Base-by-base conservation (phyloP, 495 filamentous ascomycete species). In the Darksidea phi region DNA sequence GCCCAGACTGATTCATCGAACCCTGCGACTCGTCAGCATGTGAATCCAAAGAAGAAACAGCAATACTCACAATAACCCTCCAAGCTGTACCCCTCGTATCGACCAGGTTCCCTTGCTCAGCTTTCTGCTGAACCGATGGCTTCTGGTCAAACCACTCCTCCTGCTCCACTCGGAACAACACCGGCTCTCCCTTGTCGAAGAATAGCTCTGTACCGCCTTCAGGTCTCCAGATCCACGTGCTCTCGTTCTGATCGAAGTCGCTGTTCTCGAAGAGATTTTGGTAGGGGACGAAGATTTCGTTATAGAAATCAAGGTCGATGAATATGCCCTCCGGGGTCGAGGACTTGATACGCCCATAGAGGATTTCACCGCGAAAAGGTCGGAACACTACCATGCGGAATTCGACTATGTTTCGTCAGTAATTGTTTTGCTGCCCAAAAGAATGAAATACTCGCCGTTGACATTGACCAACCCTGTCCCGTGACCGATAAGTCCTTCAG, bases 301-400 rank as follows among this genome's bases (percentile, higher is more conserved):
- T 86, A 68, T 96, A 97, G 70, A 98, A 98, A 51, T 91, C 88
- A 0, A 89, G 84, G 15, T 82, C 82, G 45, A 97, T 82, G 67
- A 84, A 82, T 54, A 98, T 91, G 28, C 92, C 94, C 12, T 83
- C 75, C 15, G 80, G 74, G 3, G 81, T 84, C n/a, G 85, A 82
- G 48, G 82, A 82, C 38, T 80, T 82, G 63, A 97, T 97, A 59
- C 83, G 86, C 3, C 89, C 94, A 8, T 87, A 76, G 60, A 97
- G 77, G 48, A 95, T 89, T 71, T 98, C 95, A 20, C 88, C 86
- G 71, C 95, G 90, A 77, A 95, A 97, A 0, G 94, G 94, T 25
- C 94, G 83, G 72, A 97, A 97, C 8, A 97, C 89, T n/a, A 96
- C 78, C 66, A 97, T 75, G 21, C 89, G 86, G 73, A 96, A 98